Base-by-base conservation (phyloP, 768 basidiomycete genomes). In the Pisolithus microcarpus region DNA sequence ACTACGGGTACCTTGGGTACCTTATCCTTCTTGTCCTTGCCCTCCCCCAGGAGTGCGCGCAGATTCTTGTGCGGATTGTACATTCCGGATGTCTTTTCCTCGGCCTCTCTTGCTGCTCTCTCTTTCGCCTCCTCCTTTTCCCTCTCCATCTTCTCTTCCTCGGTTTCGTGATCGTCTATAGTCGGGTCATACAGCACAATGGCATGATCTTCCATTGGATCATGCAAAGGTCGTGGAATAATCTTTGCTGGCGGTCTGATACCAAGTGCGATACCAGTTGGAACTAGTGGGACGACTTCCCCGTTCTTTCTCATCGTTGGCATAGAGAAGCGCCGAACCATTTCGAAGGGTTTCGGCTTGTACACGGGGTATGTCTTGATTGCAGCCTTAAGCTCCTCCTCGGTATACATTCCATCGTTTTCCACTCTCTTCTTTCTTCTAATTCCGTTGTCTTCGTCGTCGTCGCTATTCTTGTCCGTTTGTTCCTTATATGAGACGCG, bases 151-250 rank as follows among this genome's bases (percentile, higher is more conserved):
- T 77, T 76, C 63, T 92, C 91, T 60, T 92, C 87, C 61, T 91
- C 88, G 0, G 91, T 91, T 66, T 94, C 92, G 56, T 86, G 73
- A 62, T 89, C 86, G 62, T 99, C 93, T 43, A 95, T 83, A 0
- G 96, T 98, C 1, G 96, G 96, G 61, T 98, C 96, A 64, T 91
- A 99, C 13, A 97, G 70, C 3, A 99, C 95, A 53, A 99, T 96
- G 1, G 95, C 93, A 67, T 97, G 94, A 59, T 98, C 93, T 46
- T 88, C 83, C 89, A 99, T 94, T 1, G 94, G 96, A 64, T 99
- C 92, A 60, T 94, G 87, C n/a, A 97, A 72, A 5, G 96, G 96
- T 19, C 94, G 78, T 16, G 96, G 96, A 45, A 87, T 78, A 52
- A 96, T 70, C 58, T 80, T 87, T 0, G 85, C 76, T 51, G 81